A percentile compares a stretch with the other conserved stretches of the same genome.
Evolutionary conservation across 495 filamentous ascomycete species (phyloP).

Genomic region (Choiromyces venosus): DNA sequence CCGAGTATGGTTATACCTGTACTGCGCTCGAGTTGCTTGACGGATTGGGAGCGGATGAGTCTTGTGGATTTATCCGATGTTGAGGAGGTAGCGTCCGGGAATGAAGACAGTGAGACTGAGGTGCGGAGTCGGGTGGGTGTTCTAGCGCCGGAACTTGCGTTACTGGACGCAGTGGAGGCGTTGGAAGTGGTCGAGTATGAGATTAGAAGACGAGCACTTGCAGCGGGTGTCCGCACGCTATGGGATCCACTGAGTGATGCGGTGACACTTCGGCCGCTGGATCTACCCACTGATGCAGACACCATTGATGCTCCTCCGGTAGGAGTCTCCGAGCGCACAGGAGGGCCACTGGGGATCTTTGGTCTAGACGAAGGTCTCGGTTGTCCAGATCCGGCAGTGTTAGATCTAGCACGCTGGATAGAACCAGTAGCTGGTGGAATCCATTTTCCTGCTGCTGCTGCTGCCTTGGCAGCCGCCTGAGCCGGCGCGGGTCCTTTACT

Average conservation of each 20-base stretch:
- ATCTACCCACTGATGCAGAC: slow-evolving; percentile 23
- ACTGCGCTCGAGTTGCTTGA: neutral
- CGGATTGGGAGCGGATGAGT: neutral
- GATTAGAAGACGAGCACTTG: neutral
- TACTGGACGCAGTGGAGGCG: neutral
- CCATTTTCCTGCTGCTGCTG: slow-evolving; percentile 8
- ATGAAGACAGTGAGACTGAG: neutral
- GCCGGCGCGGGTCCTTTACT: slow-evolving; percentile 8
- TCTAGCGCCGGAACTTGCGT: neutral
- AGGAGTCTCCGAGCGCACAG: slow-evolving; percentile 35
- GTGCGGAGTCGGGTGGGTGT: neutral
- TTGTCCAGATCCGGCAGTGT: slow-evolving; percentile 8
- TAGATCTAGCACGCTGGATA: slow-evolving; percentile 15
- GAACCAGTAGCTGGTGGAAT: slow-evolving; percentile 9
- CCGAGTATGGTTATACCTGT: neutral
- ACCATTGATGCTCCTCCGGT: slow-evolving; percentile 14
- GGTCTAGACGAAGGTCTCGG: slow-evolving; percentile 20
- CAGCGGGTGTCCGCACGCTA: slow-evolving; percentile 21
- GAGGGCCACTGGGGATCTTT: slow-evolving; percentile 34
- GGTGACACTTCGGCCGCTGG: slow-evolving; percentile 18
- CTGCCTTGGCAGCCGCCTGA: slow-evolving; percentile 24
- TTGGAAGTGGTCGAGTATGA: neutral
- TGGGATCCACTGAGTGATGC: slow-evolving; percentile 15
- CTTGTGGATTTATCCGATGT: neutral
- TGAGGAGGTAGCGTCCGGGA: neutral